Percentiles rank a stretch among this genome's conserved stretches.
These are phyloP conservation scores for Tympanopsis confertula DNA, from an alignment of 2,329 filamentous ascomycete genomes.

Conservation along the genomic window DNA sequence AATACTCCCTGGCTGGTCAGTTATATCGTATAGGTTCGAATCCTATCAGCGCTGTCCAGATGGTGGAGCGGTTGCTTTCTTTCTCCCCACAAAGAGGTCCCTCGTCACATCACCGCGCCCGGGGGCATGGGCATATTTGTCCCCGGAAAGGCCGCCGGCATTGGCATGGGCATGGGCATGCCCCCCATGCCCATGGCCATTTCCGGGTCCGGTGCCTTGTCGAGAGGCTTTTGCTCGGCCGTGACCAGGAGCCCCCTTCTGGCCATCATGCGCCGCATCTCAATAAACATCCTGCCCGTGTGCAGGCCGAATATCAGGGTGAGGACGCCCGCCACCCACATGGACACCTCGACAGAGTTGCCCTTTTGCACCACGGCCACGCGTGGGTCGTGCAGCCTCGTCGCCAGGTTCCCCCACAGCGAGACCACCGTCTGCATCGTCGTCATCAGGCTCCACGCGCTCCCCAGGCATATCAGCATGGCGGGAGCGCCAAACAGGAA, in stretches of 20 bases:
- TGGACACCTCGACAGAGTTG: not conserved
- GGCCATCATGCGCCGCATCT: not conserved
- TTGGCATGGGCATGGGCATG: too few species aligned
- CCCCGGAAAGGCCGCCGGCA: not conserved
- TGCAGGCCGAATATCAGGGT: not conserved
- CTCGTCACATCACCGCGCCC: not conserved
- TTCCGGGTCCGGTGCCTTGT: not conserved
- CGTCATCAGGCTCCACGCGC: not conserved
- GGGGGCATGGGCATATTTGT: not conserved
- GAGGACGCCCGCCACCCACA: not conserved
- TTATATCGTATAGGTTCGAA: too few species aligned
- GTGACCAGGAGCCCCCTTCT: not conserved
- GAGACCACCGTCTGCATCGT: not conserved
- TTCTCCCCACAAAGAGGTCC: too few species aligned
- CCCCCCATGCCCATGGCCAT: too few species aligned
- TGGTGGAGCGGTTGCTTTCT: too few species aligned
- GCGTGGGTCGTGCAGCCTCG: too few species aligned
- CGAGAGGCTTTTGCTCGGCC: not conserved
- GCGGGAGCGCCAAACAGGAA: not conserved
- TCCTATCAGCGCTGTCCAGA: too few species aligned
- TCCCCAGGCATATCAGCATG: not conserved
- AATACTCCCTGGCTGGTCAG: too few species aligned
- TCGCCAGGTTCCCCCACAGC: not conserved
- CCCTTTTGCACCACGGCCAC: not conserved
- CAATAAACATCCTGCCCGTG: not conserved